A percentile compares a stretch with the other conserved stretches of the same genome.
Evolutionary conservation across 495 filamentous ascomycete species (phyloP).

Genomic region (Penicillium waksmanii): DNA sequence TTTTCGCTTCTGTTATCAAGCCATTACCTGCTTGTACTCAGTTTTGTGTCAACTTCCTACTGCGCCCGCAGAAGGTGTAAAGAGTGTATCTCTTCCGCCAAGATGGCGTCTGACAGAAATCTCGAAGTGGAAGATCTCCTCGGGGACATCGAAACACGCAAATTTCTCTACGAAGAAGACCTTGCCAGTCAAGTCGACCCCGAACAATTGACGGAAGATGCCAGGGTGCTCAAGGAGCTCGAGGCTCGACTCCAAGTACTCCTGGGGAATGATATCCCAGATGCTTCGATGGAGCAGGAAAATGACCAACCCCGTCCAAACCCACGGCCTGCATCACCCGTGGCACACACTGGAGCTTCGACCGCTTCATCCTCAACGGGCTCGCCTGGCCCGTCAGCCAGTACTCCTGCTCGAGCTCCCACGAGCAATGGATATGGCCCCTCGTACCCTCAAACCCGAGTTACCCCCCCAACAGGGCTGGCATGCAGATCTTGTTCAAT

Average conservation of each 20-base stretch:
- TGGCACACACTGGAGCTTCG: not conserved
- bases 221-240: not conserved
- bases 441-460: not conserved
- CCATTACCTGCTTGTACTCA: not conserved
- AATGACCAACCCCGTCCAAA: not conserved
- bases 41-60: not conserved
- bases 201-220: not conserved
- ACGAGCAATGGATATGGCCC: not conserved
- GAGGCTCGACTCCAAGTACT: not conserved
- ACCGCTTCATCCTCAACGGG: not conserved
- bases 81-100: not conserved
- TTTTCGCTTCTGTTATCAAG: too few species aligned
- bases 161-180: constrained; percentile 2
- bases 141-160: constrained; percentile 4
- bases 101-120: not conserved
- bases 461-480: not conserved
- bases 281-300: not conserved
- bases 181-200: constrained; percentile 1
- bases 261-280: not conserved
- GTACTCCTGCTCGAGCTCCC: not conserved
- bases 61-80: not conserved
- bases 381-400: not conserved
- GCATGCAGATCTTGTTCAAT: not conserved
- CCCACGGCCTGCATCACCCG: not conserved
- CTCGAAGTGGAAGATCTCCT: not conserved